A percentile compares a stretch with the other conserved stretches of the same genome.
phyloP scores from a whole-genome alignment of 2,329 filamentous ascomycete species.

The Arthrobotrys megalospora region DNA sequence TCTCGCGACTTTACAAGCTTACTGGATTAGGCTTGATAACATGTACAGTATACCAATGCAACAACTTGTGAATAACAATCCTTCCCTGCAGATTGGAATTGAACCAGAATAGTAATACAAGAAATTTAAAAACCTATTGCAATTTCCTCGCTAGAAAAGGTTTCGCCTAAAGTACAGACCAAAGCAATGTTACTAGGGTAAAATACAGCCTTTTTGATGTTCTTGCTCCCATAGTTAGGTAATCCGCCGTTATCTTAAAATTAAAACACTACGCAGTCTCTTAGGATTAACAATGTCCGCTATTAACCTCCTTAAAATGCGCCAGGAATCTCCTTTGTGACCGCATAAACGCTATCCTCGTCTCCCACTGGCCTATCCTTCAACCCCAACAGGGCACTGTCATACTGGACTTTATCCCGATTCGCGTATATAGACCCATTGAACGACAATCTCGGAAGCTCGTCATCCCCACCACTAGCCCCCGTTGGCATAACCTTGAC shows the following conservation, averaged over 20 bases:
- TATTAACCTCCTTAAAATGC: slow-evolving; percentile 26
- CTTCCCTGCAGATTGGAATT: not conserved
- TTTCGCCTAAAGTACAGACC: slow-evolving; percentile 17
- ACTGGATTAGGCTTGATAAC: slow-evolving; percentile 6
- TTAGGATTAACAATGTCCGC: not conserved
- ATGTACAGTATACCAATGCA: not conserved
- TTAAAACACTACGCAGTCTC: not conserved
- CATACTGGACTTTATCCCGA: slow-evolving; percentile 16
- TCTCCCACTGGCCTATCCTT: not conserved
- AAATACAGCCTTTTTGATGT: not conserved
- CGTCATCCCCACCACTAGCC: not conserved
- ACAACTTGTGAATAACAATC: not conserved
- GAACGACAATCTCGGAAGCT: not conserved
- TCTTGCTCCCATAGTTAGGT: not conserved
- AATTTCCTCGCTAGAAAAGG: slow-evolving; percentile 19
- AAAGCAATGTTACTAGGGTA: not conserved
- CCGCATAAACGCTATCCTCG: slow-evolving; percentile 51
- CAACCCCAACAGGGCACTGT: not conserved
- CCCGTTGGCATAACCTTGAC: slow-evolving; percentile 2
- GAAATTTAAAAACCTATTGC: not conserved
- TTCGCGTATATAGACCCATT: slow-evolving; percentile 20
- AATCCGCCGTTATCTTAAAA: not conserved
- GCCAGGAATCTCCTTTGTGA: slow-evolving; percentile 45
- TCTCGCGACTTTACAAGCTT: slow-evolving; percentile 2
- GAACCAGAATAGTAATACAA: slow-evolving; percentile 3